Conservation (phyloP, 108 stramenopile species). For the Cyclostephanos tholiformis region DNA sequence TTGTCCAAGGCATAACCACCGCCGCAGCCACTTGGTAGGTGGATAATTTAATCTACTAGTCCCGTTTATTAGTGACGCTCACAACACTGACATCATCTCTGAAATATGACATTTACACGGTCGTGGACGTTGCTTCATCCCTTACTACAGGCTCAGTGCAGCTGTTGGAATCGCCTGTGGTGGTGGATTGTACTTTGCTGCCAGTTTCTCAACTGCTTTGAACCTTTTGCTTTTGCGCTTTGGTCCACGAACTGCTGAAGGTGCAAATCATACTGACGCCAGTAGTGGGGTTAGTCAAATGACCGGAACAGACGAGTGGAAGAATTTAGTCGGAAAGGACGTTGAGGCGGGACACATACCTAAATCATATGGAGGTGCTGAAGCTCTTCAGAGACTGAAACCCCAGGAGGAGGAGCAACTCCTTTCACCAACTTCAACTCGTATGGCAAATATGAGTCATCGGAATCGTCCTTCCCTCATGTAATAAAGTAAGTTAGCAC, state of each 20-base stretch:
- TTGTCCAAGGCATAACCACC: slow-evolving; percentile 83
- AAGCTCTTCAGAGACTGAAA: background rate
- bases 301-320: slow-evolving; percentile 2
- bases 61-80: too few relatives aligned
- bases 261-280: background rate
- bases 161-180: slow-evolving; percentile 80
- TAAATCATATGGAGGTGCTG: slow-evolving; percentile 4
- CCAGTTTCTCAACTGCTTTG: slow-evolving; percentile 66
- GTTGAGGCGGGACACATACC: background rate
- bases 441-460: background rate
- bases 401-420: background rate
- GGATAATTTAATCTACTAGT: too few relatives aligned
- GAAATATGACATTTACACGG: too few relatives aligned
- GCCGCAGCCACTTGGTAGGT: slow-evolving; percentile 67
- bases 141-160: slow-evolving; percentile 36
- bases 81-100: too few relatives aligned
- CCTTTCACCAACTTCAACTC: background rate
- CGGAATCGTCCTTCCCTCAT: slow-evolving; percentile 14
- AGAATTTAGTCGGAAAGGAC: background rate
- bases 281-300: slow-evolving; percentile 6
- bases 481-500: too few relatives aligned
- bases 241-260: slow-evolving; percentile 57
- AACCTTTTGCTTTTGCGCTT: slow-evolving; percentile 85
- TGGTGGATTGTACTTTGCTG: slow-evolving; percentile 86
- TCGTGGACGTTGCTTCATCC: too few relatives aligned